Base-by-base conservation (phyloP, 345 rosid species). In the Arabis hirsuta region DNA sequence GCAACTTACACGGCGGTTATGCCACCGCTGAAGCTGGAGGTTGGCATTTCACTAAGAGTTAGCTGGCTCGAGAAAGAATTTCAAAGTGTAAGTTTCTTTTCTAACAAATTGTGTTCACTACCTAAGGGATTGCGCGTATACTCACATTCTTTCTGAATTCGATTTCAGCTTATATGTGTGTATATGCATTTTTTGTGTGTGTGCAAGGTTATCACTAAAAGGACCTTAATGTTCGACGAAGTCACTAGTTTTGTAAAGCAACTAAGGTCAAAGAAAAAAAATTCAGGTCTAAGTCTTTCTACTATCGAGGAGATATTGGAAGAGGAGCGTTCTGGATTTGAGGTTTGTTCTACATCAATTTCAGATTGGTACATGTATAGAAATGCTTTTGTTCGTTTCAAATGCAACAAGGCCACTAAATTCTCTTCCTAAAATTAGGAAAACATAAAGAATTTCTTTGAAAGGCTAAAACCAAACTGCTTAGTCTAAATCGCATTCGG, bases 11-110 rank as follows among this genome's bases (percentile, higher is more conserved):
- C 79, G 5, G 74, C 87, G 50, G 84, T 82, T 57, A 32, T 89
- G 82, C 97, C 93, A 7, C 88, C 87, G 36, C 72, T 47, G 69
- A 84, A 67, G 76, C 73, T 87, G 65, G 87, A 87, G 63, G 84
- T 79, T 52, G 55, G 67, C 81, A 67, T 62, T 76, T 72, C 84
- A 48, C 59, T 81, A 60, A 81, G 52, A 73, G 51, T 65, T 38
- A 79, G 82, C 12, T 70, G 80, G 71, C 74, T 84, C 27, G 73
- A 62, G 73, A 76, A 78, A 69, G 96, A 91, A 80, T 73, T 76
- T 46, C 74, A 79, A 32, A 77, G 78, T 56, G 97, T 89, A 82
- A 7, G 83, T 55, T 6, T 61, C 24, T 6, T 34, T 34, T 34
- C 32, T 34, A 7, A 34, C 9, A 34, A 6, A 34, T 34, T 1